Evolutionary conservation across 2,329 filamentous ascomycete genomes (phyloP), one percentile per base, ranked within the genome.

Genomic region (Trichothecium roseum): DNA sequence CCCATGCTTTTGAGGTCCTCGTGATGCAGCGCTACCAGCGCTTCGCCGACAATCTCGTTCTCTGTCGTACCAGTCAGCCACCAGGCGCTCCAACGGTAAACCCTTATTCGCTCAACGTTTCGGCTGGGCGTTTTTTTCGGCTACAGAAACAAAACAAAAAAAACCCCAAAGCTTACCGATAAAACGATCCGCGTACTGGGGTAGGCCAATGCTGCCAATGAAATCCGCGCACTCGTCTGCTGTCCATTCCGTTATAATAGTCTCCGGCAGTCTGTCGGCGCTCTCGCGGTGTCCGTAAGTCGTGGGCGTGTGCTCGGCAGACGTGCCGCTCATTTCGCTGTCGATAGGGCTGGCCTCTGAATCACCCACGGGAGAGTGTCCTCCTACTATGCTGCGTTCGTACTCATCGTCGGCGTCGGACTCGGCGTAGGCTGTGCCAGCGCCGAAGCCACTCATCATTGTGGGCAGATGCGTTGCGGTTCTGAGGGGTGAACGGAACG

Each of bases 1-100:
- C 88, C 88, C 79, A 96, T 89, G 54, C 93, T 86, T 60, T 93
- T 94, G 49, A 98, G 67, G 55, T 96, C 89, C 38, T 94, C 84
- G 55, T 96, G 91, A 43, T 84, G 81, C 43, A 98, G 65, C 28
- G 85, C 85, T 38, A 94, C 77, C 42, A 98, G 67, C 35, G 85
- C 89, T 56, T 96, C 87, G 45, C 91, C 91, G 27, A 88, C 81
- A 48, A 98, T 93, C 44, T 86, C 87, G 54, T 98, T 94, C 52
- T 95, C 91, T 91, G 56, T 24, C 28, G 32, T 9, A 15, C 8
- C 15, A 5, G 24, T 18, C 17, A 32, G 30, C 28, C 22, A 32
- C 24, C 30, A 16, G 7, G 8, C 14, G n/a, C 12, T 32, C 7
- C 30, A 18, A 34, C n/a, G 15, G 17, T 12, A 14, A 16, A 18